Base-by-base conservation (phyloP, 2,329 filamentous ascomycete genomes). In the Thelonectria blattea region DNA sequence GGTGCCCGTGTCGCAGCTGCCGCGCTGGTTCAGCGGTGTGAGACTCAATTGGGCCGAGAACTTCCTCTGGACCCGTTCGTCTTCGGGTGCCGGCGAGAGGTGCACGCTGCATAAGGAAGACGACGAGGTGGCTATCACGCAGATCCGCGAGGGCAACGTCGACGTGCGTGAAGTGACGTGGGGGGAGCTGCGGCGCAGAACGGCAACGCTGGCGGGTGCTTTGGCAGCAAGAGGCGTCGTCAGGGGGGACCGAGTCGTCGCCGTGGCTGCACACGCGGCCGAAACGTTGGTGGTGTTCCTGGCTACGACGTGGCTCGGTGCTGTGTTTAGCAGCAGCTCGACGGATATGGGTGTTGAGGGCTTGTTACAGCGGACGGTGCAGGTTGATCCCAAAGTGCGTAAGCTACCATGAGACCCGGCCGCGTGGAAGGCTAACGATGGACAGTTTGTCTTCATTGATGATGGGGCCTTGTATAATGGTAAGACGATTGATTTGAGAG, bases 341-440 rank as follows among this genome's bases (percentile, higher is more conserved):
- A 94, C 92, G 0, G 92, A 96, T 74, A 95, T 95, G 88, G 92
- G 92, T 0, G 87, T 89, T 14, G 88, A 88, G 63, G 92, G 91
- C 0, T 84, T 96, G 17, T 69, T 96, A 67, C 91, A 95, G 74
- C 81, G 92, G 34, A 80, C 91, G 24, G 76, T 88, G 50, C 91
- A 95, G 78, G 87, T 95, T 61, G 82, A 88, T 65, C 92, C 92
- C 4, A 88, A 86, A 78, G 82, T 84, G 64, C 54, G 76, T 43
- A 5, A 3, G 24, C 14, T 34, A 17, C 34, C 7, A 37, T 37
- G 15, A 30, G 5, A 30, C 4, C 9, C 12, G 8, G 2, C 34
- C 12, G 4, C 9, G 34, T 15, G 34, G 2, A 12, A 30, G 20
- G 64, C 67, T 41, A 66, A 46, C 2, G 3, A 3, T 17, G 8